phyloP scores from a whole-genome alignment of 108 stramenopile genomes.

The Pseudonitzschia multistriata region DNA sequence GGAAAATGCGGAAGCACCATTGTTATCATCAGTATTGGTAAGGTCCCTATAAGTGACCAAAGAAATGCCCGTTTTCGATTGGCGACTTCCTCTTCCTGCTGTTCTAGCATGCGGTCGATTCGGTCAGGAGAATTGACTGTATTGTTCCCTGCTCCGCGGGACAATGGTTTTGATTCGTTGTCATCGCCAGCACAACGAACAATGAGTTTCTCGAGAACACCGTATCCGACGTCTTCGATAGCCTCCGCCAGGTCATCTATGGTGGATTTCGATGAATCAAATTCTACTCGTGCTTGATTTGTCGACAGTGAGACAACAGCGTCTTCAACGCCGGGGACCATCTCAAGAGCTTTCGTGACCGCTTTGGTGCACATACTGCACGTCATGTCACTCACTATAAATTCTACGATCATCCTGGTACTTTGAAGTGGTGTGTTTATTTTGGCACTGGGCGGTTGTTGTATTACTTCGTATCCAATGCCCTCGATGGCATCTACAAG shows the following conservation, averaged over 20 bases:
- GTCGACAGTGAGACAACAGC: slow-evolving; percentile 40
- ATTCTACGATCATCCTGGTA: slow-evolving; percentile 2
- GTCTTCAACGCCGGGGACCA: slow-evolving; percentile 18
- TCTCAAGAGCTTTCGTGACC: slow-evolving; percentile 22
- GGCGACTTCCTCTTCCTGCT: slow-evolving; percentile 38
- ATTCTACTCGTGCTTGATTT: slow-evolving; percentile 31
- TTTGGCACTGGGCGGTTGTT: neutral
- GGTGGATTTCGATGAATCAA: slow-evolving; percentile 12
- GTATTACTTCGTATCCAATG: slow-evolving; percentile 25
- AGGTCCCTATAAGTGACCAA: slow-evolving; percentile 38
- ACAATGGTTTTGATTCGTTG: neutral
- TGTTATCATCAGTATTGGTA: slow-evolving; percentile 47
- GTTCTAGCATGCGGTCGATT: slow-evolving; percentile 34
- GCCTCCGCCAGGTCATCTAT: slow-evolving; percentile 21
- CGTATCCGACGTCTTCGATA: slow-evolving; percentile 31
- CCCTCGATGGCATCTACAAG: slow-evolving; percentile 31
- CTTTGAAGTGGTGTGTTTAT: slow-evolving; percentile 14
- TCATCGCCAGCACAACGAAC: neutral
- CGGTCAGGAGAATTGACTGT: slow-evolving; percentile 25
- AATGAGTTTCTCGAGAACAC: slow-evolving; percentile 5
- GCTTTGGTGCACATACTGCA: slow-evolving; percentile 49
- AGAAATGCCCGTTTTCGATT: slow-evolving; percentile 35
- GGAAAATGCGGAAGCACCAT: slow-evolving; percentile 49
- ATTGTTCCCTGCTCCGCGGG: neutral
- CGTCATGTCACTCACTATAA: slow-evolving; percentile 44